Percentiles rank a stretch among this genome's conserved stretches.
Evolutionary conservation across 345 rosid genomes (phyloP).

Genomic region (Rhodomyrtus tomentosa): DNA sequence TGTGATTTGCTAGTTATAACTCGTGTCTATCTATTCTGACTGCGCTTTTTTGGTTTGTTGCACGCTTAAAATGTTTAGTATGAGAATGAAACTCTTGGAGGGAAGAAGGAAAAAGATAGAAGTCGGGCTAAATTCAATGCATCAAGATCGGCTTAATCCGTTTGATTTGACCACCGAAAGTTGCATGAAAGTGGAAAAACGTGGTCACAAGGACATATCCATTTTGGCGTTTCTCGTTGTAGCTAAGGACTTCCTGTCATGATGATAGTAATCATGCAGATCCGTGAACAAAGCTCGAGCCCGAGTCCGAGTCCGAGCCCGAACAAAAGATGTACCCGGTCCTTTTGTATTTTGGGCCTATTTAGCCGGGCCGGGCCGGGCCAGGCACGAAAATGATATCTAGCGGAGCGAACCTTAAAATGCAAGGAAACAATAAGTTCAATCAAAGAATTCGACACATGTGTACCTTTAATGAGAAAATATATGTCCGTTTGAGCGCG

Average conservation of each 20-base stretch:
- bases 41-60: not conserved
- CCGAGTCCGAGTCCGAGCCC: too few relatives aligned
- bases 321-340: too few relatives aligned
- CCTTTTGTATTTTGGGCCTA: too few relatives aligned
- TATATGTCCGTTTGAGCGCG: not conserved
- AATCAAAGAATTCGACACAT: not conserved
- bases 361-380: too few relatives aligned
- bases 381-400: not conserved
- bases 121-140: not conserved
- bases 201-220: not conserved
- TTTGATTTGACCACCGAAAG: not conserved
- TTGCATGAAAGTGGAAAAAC: not conserved
- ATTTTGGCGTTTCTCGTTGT: too few relatives aligned
- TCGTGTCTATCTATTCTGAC: not conserved
- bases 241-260: not conserved
- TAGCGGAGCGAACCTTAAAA: not conserved
- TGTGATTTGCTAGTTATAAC: not conserved
- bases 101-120: not conserved
- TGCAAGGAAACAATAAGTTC: not conserved
- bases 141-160: not conserved
- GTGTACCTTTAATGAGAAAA: not conserved
- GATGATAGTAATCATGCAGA: too few relatives aligned
- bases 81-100: not conserved
- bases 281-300: too few relatives aligned
- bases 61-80: not conserved